Conservation (phyloP, 2,329 filamentous ascomycete species). For the Penicillium italicum region DNA sequence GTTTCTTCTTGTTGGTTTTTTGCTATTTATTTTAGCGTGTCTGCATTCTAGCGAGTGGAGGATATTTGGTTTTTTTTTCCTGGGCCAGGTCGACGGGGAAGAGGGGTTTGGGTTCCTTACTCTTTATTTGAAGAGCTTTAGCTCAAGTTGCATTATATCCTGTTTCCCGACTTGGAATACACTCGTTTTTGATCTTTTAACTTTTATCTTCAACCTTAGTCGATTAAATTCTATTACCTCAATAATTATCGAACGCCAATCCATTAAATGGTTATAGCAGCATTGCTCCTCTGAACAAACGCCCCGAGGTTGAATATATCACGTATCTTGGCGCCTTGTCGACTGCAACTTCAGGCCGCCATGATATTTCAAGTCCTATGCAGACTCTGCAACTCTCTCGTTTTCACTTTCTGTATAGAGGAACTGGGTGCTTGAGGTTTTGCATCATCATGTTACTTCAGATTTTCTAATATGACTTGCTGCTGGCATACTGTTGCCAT, state of each 20-base stretch:
- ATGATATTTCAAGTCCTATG: background rate
- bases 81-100: background rate
- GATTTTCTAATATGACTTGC: background rate
- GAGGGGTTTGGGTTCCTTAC: background rate
- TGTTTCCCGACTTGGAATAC: background rate
- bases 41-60: constrained; percentile 7
- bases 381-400: too few species aligned
- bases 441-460: background rate
- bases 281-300: background rate
- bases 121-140: background rate
- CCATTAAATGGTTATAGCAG: background rate
- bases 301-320: background rate
- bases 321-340: background rate
- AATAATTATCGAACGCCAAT: background rate
- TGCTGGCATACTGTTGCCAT: background rate
- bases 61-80: background rate
- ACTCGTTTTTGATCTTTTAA: background rate
- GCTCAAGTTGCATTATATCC: constrained; percentile 6
- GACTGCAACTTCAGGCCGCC: background rate
- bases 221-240: background rate
- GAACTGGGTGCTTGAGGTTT: background rate
- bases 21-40: constrained; percentile 2
- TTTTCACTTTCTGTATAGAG: background rate
- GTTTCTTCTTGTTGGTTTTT: background rate
- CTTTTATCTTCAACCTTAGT: background rate